A percentile compares a stretch with the other conserved stretches of the same genome.
These are phyloP conservation scores for Alternaria arborescens DNA, from an alignment of 2,329 filamentous ascomycete genomes.

Conservation along the genomic window DNA sequence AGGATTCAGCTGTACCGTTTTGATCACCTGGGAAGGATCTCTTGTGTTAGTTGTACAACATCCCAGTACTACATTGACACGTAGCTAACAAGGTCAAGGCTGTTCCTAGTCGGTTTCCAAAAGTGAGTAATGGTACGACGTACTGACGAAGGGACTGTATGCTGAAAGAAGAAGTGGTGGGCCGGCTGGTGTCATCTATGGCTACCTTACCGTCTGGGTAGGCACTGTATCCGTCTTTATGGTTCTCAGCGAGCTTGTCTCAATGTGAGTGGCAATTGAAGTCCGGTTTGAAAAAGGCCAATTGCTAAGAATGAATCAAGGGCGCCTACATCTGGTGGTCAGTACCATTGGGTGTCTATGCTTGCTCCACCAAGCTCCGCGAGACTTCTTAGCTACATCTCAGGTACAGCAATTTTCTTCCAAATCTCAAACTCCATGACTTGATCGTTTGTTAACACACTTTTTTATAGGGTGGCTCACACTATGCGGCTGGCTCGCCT, in stretches of 20 bases:
- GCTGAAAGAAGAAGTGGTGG: conserved; percentile 32
- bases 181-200: conserved; percentile 42
- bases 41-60: conserved; percentile 27
- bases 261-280: conserved; percentile 33
- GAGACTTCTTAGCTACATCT: conserved; percentile 54
- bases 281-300: neutral
- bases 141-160: neutral
- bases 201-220: conserved; percentile 40
- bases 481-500: conserved; percentile 52
- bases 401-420: conserved; percentile 27
- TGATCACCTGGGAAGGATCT: conserved; percentile 42
- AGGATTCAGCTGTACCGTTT: conserved; percentile 39
- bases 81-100: conserved; percentile 20
- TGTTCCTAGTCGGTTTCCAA: conserved; percentile 28
- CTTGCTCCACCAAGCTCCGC: conserved; percentile 50
- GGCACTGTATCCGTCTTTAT: conserved; percentile 41
- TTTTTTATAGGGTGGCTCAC: conserved; percentile 51
- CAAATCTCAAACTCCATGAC: neutral
- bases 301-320: conserved; percentile 1
- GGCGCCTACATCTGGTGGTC: conserved; percentile 45
- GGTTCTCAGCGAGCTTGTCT: conserved; percentile 44
- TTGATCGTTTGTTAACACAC: neutral
- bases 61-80: neutral
- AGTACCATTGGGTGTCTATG: conserved; percentile 51
- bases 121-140: conserved; percentile 24